A percentile compares a stretch with the other conserved stretches of the same genome.
phyloP scores from a whole-genome alignment of 768 basidiomycete genomes.

The Gelatoporia subvermispora region DNA sequence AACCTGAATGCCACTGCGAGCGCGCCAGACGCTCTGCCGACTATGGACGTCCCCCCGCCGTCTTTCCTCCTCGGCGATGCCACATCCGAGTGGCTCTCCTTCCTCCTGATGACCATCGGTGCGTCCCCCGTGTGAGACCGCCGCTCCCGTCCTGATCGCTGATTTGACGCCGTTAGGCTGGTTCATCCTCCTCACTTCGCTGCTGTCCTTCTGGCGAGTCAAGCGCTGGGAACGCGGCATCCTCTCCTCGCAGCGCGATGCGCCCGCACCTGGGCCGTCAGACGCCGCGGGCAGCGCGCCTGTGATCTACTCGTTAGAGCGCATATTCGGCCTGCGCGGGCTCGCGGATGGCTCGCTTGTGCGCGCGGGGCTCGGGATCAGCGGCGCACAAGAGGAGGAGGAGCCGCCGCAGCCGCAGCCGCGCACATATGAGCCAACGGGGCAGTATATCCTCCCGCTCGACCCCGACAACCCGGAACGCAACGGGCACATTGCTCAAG shows the following conservation, averaged over 20 bases:
- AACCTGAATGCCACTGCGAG: slow-evolving; percentile 19
- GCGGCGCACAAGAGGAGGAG: slow-evolving; percentile 9
- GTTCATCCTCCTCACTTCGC: slow-evolving; percentile 86
- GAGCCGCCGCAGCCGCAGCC: slow-evolving; percentile 7
- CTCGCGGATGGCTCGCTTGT: slow-evolving; percentile 24
- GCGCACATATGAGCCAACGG: slow-evolving; percentile 1
- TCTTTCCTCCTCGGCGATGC: slow-evolving; percentile 36
- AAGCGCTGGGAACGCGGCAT: slow-evolving; percentile 86
- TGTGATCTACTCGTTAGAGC: slow-evolving; percentile 28
- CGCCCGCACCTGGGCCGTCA: slow-evolving; percentile 16
- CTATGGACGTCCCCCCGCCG: slow-evolving; percentile 9
- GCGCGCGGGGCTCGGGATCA: slow-evolving; percentile 27
- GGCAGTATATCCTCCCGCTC: slow-evolving; percentile 36
- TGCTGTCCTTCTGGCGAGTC: slow-evolving; percentile 86
- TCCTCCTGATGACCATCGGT: slow-evolving; percentile 89
- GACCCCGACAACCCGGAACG: slow-evolving; percentile 39
- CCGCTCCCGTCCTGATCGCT: not conserved
- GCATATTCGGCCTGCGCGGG: slow-evolving; percentile 15
- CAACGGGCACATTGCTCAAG: slow-evolving; percentile 38
- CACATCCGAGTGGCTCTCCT: slow-evolving; percentile 91
- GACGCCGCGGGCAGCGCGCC: slow-evolving; percentile 14
- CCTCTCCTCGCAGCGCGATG: slow-evolving; percentile 47
- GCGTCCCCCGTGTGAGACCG: slow-evolving; percentile 19
- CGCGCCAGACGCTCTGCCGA: slow-evolving; percentile 2
- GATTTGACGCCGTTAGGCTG: slow-evolving; percentile 54